These are phyloP conservation scores for Agaricus blazei DNA, from an alignment of 768 basidiomycete genomes.

Conservation along the genomic window DNA sequence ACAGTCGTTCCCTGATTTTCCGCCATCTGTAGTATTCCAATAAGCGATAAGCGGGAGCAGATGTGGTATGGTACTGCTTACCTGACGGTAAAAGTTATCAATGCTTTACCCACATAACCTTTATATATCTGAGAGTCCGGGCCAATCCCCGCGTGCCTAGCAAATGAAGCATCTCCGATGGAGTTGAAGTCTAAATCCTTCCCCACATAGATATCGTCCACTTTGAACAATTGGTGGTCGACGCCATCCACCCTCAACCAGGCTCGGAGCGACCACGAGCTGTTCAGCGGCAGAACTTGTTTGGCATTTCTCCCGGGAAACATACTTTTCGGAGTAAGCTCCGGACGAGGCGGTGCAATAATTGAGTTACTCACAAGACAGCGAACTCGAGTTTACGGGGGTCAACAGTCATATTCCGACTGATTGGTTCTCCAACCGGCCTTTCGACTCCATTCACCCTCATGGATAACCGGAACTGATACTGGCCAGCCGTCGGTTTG, in stretches of 20 bases:
- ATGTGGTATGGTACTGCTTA: constrained; percentile 17
- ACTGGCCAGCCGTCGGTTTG: constrained; percentile 37
- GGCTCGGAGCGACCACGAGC: constrained; percentile 53
- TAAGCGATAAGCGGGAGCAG: neutral
- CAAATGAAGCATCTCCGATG: constrained; percentile 53
- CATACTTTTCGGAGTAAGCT: constrained; percentile 27
- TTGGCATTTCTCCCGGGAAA: constrained; percentile 47
- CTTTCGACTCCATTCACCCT: constrained; percentile 54
- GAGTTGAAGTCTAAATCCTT: constrained; percentile 60
- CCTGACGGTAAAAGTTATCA: constrained; percentile 53
- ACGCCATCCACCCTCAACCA: constrained; percentile 57
- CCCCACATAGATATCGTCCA: constrained; percentile 62
- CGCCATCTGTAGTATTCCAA: constrained; percentile 39
- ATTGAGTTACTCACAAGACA: constrained; percentile 46
- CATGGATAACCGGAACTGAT: constrained; percentile 49
- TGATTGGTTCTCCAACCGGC: constrained; percentile 40
- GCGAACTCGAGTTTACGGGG: constrained; percentile 53
- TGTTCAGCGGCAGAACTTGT: constrained; percentile 45
- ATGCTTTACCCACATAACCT: constrained; percentile 48
- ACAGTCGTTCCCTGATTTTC: constrained; percentile 35
- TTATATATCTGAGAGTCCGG: constrained; percentile 49
- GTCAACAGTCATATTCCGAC: constrained; percentile 43
- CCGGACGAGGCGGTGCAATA: neutral
- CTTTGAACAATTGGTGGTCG: constrained; percentile 60
- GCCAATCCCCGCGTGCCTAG: constrained; percentile 37